Percentiles rank a stretch among this genome's conserved stretches.
Evolutionary conservation across 2,329 filamentous ascomycete genomes (phyloP).

Genomic region (Fusarium sp.): DNA sequence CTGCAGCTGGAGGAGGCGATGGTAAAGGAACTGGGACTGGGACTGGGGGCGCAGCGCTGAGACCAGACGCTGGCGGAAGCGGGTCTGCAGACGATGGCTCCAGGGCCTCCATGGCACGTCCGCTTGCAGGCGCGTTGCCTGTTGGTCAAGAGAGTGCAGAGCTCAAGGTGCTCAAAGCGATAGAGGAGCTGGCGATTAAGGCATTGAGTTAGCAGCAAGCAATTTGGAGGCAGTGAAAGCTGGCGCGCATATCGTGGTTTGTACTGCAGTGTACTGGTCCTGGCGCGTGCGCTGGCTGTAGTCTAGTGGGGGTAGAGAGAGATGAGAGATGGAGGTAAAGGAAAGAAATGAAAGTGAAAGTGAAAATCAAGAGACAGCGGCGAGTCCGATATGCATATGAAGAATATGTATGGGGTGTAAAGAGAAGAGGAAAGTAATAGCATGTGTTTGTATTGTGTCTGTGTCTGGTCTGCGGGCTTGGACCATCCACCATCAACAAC

Average conservation of each 20-base stretch:
- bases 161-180: constrained; percentile 45
- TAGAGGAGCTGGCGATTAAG: constrained; percentile 36
- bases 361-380: constrained; percentile 3
- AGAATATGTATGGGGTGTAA: constrained; percentile 5
- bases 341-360: constrained; percentile 7
- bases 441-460: constrained; percentile 12
- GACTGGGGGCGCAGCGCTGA: constrained; percentile 43
- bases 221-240: constrained; percentile 11
- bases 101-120: constrained; percentile 46
- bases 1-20: constrained; percentile 30
- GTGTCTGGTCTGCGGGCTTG: constrained; percentile 7
- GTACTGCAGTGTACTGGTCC: constrained; percentile 9
- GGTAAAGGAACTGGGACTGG: constrained; percentile 36
- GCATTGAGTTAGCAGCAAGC: constrained; percentile 43
- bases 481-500: constrained; percentile 34
- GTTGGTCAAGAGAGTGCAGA: constrained; percentile 41
- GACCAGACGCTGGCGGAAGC: constrained; percentile 45
- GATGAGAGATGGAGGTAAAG: background rate
- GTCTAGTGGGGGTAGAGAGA: constrained; percentile 3
- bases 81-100: constrained; percentile 40
- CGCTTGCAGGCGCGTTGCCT: constrained; percentile 35
- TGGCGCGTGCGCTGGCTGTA: constrained; percentile 3
- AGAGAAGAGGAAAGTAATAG: constrained; percentile 5
- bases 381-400: constrained; percentile 23
- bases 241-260: constrained; percentile 31